Conservation (phyloP, 768 basidiomycete species). For the Tulasnella sp. region DNA sequence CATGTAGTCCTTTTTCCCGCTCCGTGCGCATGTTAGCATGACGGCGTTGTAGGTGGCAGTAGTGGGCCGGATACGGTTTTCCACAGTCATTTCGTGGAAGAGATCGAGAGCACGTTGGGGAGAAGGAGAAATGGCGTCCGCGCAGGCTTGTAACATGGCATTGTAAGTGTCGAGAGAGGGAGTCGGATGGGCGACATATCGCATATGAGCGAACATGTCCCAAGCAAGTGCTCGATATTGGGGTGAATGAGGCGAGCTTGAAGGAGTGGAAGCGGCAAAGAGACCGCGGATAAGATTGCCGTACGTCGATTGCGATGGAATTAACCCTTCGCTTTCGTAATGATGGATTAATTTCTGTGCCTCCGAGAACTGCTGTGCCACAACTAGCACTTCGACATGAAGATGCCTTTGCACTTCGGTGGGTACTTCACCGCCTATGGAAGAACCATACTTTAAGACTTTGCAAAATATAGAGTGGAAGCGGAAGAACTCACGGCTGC, state of each 20-base stretch:
- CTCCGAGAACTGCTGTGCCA: conserved; percentile 45
- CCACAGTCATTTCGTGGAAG: conserved; percentile 85
- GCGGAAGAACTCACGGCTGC: conserved; percentile 37
- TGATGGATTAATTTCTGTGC: conserved; percentile 62
- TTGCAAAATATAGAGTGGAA: not conserved
- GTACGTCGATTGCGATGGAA: conserved; percentile 70
- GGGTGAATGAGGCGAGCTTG: conserved; percentile 26
- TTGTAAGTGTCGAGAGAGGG: conserved; percentile 69
- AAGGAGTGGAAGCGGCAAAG: conserved; percentile 36
- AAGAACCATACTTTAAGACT: conserved; percentile 16
- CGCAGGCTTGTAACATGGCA: conserved; percentile 83
- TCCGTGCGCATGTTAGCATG: conserved; percentile 68
- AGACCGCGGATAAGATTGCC: conserved; percentile 53
- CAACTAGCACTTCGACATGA: conserved; percentile 48
- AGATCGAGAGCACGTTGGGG: conserved; percentile 84
- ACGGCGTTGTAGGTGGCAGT: conserved; percentile 68
- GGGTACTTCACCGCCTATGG: conserved; percentile 1
- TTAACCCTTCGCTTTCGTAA: conserved; percentile 56
- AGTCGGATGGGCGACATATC: conserved; percentile 81
- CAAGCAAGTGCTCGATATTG: conserved; percentile 69
- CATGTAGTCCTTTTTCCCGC: conserved; percentile 47
- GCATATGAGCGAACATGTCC: conserved; percentile 95
- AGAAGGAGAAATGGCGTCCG: conserved; percentile 36
- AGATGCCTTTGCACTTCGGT: conserved; percentile 55
- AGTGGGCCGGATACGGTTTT: conserved; percentile 55